Evolutionary conservation across 148 eudicot genomes (phyloP).

Genomic region (Simmondsia chinensis): DNA sequence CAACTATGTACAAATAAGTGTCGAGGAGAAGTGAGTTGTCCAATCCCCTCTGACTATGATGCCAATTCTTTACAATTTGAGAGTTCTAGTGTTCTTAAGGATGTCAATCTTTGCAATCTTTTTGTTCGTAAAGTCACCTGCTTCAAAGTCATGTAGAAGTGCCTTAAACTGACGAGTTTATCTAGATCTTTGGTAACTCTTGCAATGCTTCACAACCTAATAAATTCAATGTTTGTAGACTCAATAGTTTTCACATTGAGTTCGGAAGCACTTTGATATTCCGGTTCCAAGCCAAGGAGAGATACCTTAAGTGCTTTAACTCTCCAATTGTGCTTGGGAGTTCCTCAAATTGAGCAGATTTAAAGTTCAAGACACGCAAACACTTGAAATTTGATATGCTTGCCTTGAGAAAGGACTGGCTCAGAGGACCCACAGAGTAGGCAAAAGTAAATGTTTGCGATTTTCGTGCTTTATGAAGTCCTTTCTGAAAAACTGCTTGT

Average conservation of each 20-base stretch:
- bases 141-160: slow-evolving; percentile 21
- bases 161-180: slow-evolving; percentile 21
- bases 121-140: slow-evolving; percentile 6
- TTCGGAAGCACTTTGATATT: slow-evolving; percentile 32
- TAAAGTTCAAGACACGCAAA: slow-evolving; percentile 21
- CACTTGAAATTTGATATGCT: slow-evolving; percentile 14
- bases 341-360: slow-evolving; percentile 19
- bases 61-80: slow-evolving; percentile 12
- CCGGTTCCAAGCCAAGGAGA: slow-evolving; percentile 17
- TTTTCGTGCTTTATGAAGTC: slow-evolving; percentile 16
- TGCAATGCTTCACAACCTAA: slow-evolving; percentile 19
- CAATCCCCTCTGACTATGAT: slow-evolving; percentile 18
- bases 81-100: slow-evolving; percentile 15
- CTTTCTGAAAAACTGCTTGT: slow-evolving; percentile 9
- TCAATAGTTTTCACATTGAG: slow-evolving; percentile 30
- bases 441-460: slow-evolving; percentile 21
- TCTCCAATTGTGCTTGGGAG: slow-evolving; percentile 35
- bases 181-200: slow-evolving; percentile 22
- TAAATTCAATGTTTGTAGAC: slow-evolving; percentile 21
- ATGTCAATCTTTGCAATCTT: slow-evolving; percentile 7
- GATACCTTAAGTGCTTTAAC: slow-evolving; percentile 28
- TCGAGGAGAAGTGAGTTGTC: slow-evolving; percentile 17
- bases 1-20: slow-evolving; percentile 22
- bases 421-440: slow-evolving; percentile 9
- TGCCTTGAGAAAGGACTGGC: slow-evolving; percentile 19